phyloP scores from a whole-genome alignment of 2,329 filamentous ascomycete genomes.

The Lachnellula cervina region DNA sequence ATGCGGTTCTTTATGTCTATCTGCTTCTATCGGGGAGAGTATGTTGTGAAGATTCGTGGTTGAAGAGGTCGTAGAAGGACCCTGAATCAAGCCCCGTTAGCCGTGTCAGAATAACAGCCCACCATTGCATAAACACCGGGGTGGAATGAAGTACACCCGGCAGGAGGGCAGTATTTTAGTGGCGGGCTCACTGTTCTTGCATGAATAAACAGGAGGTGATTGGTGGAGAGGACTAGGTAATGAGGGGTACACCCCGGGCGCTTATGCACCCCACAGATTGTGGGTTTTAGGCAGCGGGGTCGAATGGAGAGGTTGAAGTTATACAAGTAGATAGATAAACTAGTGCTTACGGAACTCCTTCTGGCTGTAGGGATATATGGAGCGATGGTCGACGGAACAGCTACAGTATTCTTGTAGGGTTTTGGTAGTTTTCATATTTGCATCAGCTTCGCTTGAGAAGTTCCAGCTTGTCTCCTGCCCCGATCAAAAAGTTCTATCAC shows the following conservation, averaged over 20 bases:
- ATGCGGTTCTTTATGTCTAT: background rate
- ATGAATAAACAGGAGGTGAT: background rate
- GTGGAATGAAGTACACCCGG: background rate
- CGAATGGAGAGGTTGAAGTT: too few species aligned
- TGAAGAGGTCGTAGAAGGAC: background rate
- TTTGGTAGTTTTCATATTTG: too few species aligned
- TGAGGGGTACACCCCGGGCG: background rate
- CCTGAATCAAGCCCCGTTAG: background rate
- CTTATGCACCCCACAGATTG: background rate
- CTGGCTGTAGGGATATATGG: too few species aligned
- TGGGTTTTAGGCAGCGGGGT: background rate
- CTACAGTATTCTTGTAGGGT: too few species aligned
- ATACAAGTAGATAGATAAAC: too few species aligned
- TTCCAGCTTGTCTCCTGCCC: too few species aligned
- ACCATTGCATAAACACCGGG: background rate
- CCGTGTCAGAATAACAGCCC: background rate
- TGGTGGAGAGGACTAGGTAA: background rate
- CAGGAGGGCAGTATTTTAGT: background rate
- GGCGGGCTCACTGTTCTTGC: background rate
- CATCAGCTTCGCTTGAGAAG: too few species aligned
- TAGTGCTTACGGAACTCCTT: too few species aligned
- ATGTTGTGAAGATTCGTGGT: background rate
- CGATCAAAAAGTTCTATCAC: too few species aligned
- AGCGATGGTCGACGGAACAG: too few species aligned
- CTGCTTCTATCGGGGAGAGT: too few species aligned